A percentile compares a stretch with the other conserved stretches of the same genome.
Conservation (phyloP, 2,329 filamentous ascomycete genomes). For the Macroventuria anomochaeta region DNA sequence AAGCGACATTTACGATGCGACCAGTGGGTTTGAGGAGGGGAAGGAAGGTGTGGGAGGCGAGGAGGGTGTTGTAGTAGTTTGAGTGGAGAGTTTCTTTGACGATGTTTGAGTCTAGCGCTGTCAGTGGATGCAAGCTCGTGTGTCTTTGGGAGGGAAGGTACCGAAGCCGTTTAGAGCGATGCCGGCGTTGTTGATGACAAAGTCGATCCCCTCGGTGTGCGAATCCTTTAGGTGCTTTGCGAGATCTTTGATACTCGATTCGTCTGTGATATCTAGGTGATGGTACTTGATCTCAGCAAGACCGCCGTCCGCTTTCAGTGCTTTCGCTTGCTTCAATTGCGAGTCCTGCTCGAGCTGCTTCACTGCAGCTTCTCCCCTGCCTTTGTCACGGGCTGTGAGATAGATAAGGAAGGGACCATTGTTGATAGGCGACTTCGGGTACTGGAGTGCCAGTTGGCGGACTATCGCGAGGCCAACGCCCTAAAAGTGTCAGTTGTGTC, state of each 20-base stretch:
- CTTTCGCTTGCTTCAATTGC: constrained; percentile 56
- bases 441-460: constrained; percentile 61
- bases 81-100: constrained; percentile 58
- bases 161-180: constrained; percentile 57
- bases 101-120: constrained; percentile 50
- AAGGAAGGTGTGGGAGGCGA: constrained; percentile 54
- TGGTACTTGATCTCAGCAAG: constrained; percentile 57
- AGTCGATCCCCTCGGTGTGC: constrained; percentile 59
- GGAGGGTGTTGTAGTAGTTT: constrained; percentile 62
- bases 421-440: constrained; percentile 57
- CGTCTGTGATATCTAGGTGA: constrained; percentile 57
- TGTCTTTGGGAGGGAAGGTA: constrained; percentile 19
- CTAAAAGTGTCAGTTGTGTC: constrained; percentile 25
- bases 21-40: constrained; percentile 55
- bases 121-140: neutral
- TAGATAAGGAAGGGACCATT: constrained; percentile 60
- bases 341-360: constrained; percentile 53
- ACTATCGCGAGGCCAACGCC: constrained; percentile 59
- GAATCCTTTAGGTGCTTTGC: constrained; percentile 51
- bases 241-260: constrained; percentile 54
- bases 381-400: constrained; percentile 59
- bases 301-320: constrained; percentile 45
- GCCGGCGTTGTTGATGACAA: constrained; percentile 63
- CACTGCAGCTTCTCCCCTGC: constrained; percentile 57
- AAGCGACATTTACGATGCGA: constrained; percentile 58